Evolutionary conservation across 192 early-diverging fungal genomes (phyloP).

Genomic region (Powellomyces hirtus): DNA sequence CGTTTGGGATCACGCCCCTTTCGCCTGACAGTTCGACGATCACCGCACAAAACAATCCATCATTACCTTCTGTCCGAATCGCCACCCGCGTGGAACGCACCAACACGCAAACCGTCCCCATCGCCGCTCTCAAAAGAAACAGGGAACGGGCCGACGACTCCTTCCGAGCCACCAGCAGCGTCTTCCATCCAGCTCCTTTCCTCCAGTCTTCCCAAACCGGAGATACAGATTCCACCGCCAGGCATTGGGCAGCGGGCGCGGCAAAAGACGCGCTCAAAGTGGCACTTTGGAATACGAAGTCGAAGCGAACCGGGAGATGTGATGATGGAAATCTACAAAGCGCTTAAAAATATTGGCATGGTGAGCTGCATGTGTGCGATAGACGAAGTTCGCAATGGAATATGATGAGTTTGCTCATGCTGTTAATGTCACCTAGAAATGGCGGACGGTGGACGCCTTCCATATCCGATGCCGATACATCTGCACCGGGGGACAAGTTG

Average conservation of each 20-base stretch:
- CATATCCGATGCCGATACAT: constrained; percentile 52
- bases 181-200: constrained; percentile 41
- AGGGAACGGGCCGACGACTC: constrained; percentile 6
- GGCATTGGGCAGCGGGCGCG: constrained; percentile 15
- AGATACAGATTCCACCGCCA: not conserved
- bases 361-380: constrained; percentile 29
- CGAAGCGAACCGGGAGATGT: constrained; percentile 88
- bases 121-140: not conserved
- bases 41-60: constrained; percentile 57
- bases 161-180: constrained; percentile 30
- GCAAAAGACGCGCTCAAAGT: constrained; percentile 68
- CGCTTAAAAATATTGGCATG: constrained; percentile 86
- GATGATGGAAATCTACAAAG: constrained; percentile 95
- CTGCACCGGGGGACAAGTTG: constrained; percentile 18
- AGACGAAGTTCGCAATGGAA: not conserved
- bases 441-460: constrained; percentile 89
- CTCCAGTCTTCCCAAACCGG: constrained; percentile 55
- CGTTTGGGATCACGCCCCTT: too few relatives aligned
- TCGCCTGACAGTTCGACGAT: constrained; percentile 38
- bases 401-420: too few relatives aligned
- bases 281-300: constrained; percentile 98
- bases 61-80: constrained; percentile 62
- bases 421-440: constrained; percentile 58
- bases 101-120: constrained; percentile 9
- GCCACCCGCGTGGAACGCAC: constrained; percentile 70